phyloP scores from a whole-genome alignment of 441 rosid species.

The Macaranga tanarius region DNA sequence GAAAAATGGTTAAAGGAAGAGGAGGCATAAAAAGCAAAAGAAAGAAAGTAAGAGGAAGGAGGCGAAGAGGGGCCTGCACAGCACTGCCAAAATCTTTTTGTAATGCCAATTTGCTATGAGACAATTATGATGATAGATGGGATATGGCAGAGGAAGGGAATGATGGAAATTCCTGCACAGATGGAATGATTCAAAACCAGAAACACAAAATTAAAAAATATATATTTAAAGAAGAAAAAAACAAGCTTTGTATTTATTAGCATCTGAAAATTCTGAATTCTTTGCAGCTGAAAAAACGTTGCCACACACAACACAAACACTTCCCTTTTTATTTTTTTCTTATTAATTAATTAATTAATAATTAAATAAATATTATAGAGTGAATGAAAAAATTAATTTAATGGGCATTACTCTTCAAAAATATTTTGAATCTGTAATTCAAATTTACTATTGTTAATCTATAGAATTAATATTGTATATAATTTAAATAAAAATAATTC shows the following conservation, averaged over 20 bases:
- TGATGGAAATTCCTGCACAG: constrained; percentile 39
- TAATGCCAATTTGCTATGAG: neutral
- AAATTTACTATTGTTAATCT: no score
- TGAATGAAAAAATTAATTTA: no score
- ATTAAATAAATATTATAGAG: no score
- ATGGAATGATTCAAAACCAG: constrained; percentile 25
- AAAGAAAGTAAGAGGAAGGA: neutral
- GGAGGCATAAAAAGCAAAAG: neutral
- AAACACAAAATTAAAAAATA: neutral
- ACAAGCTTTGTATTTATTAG: constrained; percentile 14
- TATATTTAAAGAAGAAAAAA: constrained; percentile 6
- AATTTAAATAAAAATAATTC: no score
- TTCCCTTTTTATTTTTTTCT: neutral
- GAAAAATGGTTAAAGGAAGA: neutral
- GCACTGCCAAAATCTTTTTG: neutral
- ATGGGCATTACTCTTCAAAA: no score
- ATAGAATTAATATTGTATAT: no score
- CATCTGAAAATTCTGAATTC: neutral
- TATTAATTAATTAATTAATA: no score
- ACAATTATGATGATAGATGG: constrained; percentile 8
- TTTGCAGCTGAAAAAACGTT: neutral
- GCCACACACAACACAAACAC: constrained; percentile 1
- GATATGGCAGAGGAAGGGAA: constrained; percentile 23
- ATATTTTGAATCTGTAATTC: no score
- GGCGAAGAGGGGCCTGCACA: neutral